A percentile compares a stretch with the other conserved stretches of the same genome.
phyloP scores from a whole-genome alignment of 768 basidiomycete species.

The Lentinus tigrinus region DNA sequence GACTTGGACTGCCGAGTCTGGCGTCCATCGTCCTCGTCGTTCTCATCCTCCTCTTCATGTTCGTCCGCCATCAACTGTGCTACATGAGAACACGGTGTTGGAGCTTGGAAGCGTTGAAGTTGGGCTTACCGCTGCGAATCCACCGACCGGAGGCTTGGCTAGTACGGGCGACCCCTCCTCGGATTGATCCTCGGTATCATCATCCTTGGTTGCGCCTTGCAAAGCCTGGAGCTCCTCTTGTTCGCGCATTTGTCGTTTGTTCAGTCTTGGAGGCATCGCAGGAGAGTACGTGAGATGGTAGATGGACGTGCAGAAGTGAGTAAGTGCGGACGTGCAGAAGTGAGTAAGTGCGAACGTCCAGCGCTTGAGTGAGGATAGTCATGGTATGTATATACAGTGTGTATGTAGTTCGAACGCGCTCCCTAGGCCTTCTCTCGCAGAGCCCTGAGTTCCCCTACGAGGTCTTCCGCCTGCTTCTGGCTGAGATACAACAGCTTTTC shows the following conservation, averaged over 20 bases:
- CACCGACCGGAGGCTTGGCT: slow-evolving; percentile 19
- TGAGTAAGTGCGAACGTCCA: too few species aligned
- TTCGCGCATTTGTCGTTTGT: slow-evolving; percentile 85
- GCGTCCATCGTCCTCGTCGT: slow-evolving; percentile 11
- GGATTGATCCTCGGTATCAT: slow-evolving; percentile 40
- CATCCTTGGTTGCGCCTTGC: slow-evolving; percentile 29
- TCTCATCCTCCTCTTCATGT: slow-evolving; percentile 2
- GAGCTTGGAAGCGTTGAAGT: too few species aligned
- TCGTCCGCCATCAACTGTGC: slow-evolving; percentile 9
- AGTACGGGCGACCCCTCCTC: slow-evolving; percentile 23
- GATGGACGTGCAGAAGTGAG: too few species aligned
- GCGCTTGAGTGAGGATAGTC: too few species aligned
- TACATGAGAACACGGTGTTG: too few species aligned
- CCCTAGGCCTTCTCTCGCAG: too few species aligned
- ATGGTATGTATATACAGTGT: too few species aligned
- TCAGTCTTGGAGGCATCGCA: slow-evolving; percentile 68
- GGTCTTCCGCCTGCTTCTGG: too few species aligned
- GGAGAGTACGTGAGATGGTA: not conserved
- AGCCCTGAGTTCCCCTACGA: too few species aligned
- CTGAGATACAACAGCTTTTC: too few species aligned
- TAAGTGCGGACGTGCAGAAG: too few species aligned
- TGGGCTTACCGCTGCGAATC: slow-evolving; percentile 23
- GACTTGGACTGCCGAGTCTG: slow-evolving; percentile 20
- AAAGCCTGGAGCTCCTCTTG: slow-evolving; percentile 74
- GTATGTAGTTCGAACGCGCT: too few species aligned